Base-by-base conservation (phyloP, 352 stramenopile genomes). In the Pythium brachiatum region DNA sequence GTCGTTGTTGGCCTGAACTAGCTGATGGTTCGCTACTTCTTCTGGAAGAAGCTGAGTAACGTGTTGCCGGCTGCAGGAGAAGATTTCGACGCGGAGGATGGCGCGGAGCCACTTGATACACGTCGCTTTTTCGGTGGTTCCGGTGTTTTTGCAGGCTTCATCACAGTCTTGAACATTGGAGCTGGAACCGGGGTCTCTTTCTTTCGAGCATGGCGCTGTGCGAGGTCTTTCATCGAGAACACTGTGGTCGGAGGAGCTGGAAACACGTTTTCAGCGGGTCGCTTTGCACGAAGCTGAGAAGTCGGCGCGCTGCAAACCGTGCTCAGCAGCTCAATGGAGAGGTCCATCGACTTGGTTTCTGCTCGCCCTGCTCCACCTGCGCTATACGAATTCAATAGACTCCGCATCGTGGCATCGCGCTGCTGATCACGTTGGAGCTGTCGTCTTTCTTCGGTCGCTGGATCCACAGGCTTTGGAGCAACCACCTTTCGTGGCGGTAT, bases 21-120 rank as follows among this genome's bases (percentile, higher is more conserved):
- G n/a, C 39, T 27, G 18, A 5, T 13, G 39, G 25, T 6, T 1
- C 39, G 21, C 39, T 66, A 66, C 13, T 62, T 29, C 39, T 74
- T 75, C 47, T 72, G 60, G 56, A 86, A 86, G 31, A 86, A 84
- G n/a, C 79, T 57, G 13, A 88, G 60, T 26, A 88, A 43, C 2
- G 76, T 84, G 15, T 21, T 70, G 58, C 31, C 56, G 57, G 38
- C 60, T 41, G 38, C 39, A 38, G 46, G 52, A 32, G 43, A 34
- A 16, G 39, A 23, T 27, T 56, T 52, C 9, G 20, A 13, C 7
- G 50, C 12, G 0, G 59, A 39, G 18, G 38, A 48, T 12, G 59
- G 23, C 3, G 34, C 27, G 38, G 50, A 20, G 16, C 18, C 20
- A 32, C 13, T 21, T 20, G 26, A 23, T 7, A 60, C 11, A 13